Conservation (phyloP, 1,284 basidiomycete species). For the Sporisorium reilianum region DNA sequence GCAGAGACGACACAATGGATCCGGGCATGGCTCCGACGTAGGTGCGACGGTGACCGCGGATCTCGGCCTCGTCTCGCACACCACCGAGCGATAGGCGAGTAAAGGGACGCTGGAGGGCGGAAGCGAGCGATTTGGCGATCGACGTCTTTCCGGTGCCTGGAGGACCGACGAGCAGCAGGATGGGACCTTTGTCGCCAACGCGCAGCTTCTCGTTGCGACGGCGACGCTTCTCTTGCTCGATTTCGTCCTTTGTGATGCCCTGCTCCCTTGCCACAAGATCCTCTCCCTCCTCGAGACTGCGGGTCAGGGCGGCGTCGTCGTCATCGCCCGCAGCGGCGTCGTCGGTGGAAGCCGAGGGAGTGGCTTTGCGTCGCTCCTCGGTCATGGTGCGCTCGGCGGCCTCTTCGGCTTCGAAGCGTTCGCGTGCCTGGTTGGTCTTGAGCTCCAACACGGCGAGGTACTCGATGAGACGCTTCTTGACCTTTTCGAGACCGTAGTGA, state of each 20-base stretch:
- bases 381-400: constrained; percentile 32
- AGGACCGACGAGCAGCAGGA: constrained; percentile 76
- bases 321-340: constrained; percentile 28
- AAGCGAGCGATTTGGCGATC: constrained; percentile 69
- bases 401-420: constrained; percentile 56
- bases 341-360: constrained; percentile 35
- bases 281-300: constrained; percentile 23
- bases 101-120: constrained; percentile 81
- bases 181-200: constrained; percentile 76
- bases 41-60: constrained; percentile 69
- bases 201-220: constrained; percentile 51
- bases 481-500: constrained; percentile 71
- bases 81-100: constrained; percentile 69
- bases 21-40: constrained; percentile 74
- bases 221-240: constrained; percentile 40
- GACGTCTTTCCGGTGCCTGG: constrained; percentile 68
- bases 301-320: constrained; percentile 13
- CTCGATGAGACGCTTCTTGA: constrained; percentile 71
- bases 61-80: constrained; percentile 71
- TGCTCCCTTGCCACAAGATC: constrained; percentile 36
- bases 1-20: constrained; percentile 73
- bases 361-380: constrained; percentile 32
- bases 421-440: constrained; percentile 66
- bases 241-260: constrained; percentile 40
- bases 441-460: constrained; percentile 71